phyloP scores from a whole-genome alignment of 495 filamentous ascomycete genomes.

The Elaphomyces granulatus region DNA sequence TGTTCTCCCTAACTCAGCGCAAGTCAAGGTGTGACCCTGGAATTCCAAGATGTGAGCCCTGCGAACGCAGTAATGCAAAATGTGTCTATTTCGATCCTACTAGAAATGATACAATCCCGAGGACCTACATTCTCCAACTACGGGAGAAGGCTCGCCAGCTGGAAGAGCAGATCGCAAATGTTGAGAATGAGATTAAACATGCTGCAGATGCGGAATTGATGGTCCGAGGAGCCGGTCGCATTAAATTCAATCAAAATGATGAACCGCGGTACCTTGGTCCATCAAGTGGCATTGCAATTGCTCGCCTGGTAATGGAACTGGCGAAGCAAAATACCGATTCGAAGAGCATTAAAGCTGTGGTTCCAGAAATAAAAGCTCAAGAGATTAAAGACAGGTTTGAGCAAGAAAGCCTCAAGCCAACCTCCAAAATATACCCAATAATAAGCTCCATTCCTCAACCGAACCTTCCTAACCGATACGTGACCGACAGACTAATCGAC shows the following conservation, averaged over 20 bases:
- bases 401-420: conserved; percentile 43
- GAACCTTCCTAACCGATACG: conserved; percentile 47
- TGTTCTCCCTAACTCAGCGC: conserved; percentile 35
- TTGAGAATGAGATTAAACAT: conserved; percentile 51
- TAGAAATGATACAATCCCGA: conserved; percentile 59
- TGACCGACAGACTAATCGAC: conserved; percentile 61
- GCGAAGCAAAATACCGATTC: conserved; percentile 77
- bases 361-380: conserved; percentile 51
- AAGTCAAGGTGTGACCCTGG: conserved; percentile 91
- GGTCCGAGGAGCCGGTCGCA: conserved; percentile 66
- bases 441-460: conserved; percentile 59
- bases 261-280: conserved; percentile 81
- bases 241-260: conserved; percentile 65
- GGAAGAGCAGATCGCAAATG: conserved; percentile 53
- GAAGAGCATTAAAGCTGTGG: conserved; percentile 73
- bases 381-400: conserved; percentile 42
- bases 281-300: conserved; percentile 88
- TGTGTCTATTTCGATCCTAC: conserved; percentile 91
- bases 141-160: conserved; percentile 67
- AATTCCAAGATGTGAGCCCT: conserved; percentile 80
- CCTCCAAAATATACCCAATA: conserved; percentile 60
- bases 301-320: conserved; percentile 83
- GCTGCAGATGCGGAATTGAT: conserved; percentile 61
- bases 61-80: conserved; percentile 71
- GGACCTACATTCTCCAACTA: conserved; percentile 76